Conservation (phyloP, 176 grass and related monocot species). For the Eragrostis nindensis region DNA sequence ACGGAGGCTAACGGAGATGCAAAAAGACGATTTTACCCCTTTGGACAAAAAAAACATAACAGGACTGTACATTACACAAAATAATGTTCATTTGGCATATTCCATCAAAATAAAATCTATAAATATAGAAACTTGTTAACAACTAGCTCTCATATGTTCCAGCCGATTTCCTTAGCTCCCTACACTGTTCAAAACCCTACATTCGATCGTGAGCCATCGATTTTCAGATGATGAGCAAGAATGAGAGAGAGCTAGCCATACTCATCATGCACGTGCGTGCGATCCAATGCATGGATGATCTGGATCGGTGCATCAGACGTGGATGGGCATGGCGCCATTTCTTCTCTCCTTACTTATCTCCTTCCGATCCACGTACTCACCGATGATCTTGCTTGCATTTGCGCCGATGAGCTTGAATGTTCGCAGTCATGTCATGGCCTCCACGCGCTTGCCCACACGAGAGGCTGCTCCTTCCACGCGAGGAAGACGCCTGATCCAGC, state of each 20-base stretch:
- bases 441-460: conserved; percentile 98
- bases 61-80: too few species aligned
- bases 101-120: too few species aligned
- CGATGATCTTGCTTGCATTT: conserved; percentile 41
- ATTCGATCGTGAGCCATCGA: conserved; percentile 28
- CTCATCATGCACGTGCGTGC: conserved; percentile 23
- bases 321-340: conserved; percentile 1
- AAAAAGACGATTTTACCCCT: too few species aligned
- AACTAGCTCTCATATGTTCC: too few species aligned
- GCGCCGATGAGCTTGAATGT: conserved; percentile 8
- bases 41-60: too few species aligned
- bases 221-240: conserved; percentile 34
- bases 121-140: too few species aligned
- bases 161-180: conserved; percentile 35
- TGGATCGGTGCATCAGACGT: conserved; percentile 24
- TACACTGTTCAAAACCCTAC: conserved; percentile 60
- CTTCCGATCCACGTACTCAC: conserved; percentile 19
- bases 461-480: conserved; percentile 91
- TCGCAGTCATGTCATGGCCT: conserved; percentile 51
- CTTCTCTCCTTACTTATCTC: conserved; percentile 26
- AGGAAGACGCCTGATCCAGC: conserved; percentile 75
- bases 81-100: too few species aligned
- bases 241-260: conserved; percentile 16
- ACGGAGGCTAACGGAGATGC: too few species aligned
- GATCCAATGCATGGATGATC: conserved; percentile 43